Percentiles rank a stretch among this genome's conserved stretches.
Conservation (phyloP, 495 filamentous ascomycete genomes). For the Aspergillus cavernicola region DNA sequence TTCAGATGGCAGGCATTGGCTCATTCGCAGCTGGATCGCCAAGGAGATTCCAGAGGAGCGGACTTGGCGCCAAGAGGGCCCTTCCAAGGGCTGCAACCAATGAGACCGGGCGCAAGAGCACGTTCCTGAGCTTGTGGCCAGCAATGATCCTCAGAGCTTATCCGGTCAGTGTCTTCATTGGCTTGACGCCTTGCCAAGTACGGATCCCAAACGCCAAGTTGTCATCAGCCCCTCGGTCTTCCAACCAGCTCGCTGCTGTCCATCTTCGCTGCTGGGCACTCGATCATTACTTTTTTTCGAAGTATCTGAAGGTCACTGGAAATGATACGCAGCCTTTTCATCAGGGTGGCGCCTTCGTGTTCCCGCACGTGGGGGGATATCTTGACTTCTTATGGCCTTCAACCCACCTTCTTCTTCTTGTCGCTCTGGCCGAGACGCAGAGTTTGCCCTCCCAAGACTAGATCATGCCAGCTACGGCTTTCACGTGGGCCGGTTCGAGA, state of each 20-base stretch:
- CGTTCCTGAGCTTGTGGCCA: constrained; percentile 18
- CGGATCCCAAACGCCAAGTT: constrained; percentile 1
- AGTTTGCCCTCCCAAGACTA: not conserved
- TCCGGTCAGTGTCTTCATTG: not conserved
- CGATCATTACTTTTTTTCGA: too few species aligned
- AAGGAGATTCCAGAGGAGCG: constrained; percentile 13
- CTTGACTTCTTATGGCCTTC: not conserved
- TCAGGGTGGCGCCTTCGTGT: constrained; percentile 1
- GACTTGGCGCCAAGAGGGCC: constrained; percentile 15
- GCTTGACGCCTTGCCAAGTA: not conserved
- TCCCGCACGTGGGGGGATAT: constrained; percentile 1
- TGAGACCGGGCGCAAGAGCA: not conserved
- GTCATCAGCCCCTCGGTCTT: not conserved
- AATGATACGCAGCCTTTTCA: not conserved
- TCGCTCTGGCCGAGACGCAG: not conserved
- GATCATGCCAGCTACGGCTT: not conserved
- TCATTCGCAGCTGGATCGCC: not conserved
- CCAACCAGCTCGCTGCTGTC: not conserved
- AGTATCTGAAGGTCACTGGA: too few species aligned
- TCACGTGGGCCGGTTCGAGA: not conserved
- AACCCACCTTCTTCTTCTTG: not conserved
- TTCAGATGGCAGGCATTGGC: constrained; percentile 11
- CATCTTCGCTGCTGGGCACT: too few species aligned
- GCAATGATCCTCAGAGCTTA: not conserved
- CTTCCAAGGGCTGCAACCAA: too few species aligned